These are phyloP conservation scores for Centella asiatica DNA, from an alignment of 129 eudicot genomes.

Conservation along the genomic window DNA sequence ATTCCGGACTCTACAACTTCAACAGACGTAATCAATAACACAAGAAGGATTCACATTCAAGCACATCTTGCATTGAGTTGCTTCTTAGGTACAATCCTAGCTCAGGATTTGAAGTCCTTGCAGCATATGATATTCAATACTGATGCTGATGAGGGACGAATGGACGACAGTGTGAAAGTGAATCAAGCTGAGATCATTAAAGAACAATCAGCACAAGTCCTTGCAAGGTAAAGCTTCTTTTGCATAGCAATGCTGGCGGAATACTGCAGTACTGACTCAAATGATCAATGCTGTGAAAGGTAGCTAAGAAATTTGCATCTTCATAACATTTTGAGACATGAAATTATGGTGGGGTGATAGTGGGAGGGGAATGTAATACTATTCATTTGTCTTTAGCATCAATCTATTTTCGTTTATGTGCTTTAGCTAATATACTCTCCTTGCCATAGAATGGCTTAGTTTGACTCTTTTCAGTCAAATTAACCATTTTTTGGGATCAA, in stretches of 20 bases:
- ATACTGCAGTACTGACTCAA: background rate
- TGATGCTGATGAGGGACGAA: background rate
- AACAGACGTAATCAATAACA: conserved; percentile 32
- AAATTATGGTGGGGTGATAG: background rate
- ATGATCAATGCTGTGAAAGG: background rate
- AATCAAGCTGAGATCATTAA: no score
- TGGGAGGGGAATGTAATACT: no score
- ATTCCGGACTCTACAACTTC: conserved; percentile 37
- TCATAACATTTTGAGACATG: background rate
- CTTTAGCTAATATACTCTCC: background rate
- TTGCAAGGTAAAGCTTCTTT: background rate
- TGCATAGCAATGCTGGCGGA: background rate
- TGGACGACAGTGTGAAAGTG: no score
- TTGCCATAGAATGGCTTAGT: background rate
- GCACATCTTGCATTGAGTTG: conserved; percentile 22
- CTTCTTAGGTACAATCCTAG: conserved; percentile 21
- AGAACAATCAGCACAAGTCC: no score
- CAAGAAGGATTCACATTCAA: conserved; percentile 19
- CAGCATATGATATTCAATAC: conserved; percentile 13
- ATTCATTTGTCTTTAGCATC: no score
- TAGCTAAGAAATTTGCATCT: background rate
- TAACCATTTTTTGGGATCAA: no score
- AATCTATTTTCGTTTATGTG: background rate
- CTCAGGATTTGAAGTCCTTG: conserved; percentile 15
- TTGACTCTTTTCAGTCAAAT: no score